Base-by-base conservation (phyloP, 73 alveolate genomes). In the Durusdinium trenchii region DNA sequence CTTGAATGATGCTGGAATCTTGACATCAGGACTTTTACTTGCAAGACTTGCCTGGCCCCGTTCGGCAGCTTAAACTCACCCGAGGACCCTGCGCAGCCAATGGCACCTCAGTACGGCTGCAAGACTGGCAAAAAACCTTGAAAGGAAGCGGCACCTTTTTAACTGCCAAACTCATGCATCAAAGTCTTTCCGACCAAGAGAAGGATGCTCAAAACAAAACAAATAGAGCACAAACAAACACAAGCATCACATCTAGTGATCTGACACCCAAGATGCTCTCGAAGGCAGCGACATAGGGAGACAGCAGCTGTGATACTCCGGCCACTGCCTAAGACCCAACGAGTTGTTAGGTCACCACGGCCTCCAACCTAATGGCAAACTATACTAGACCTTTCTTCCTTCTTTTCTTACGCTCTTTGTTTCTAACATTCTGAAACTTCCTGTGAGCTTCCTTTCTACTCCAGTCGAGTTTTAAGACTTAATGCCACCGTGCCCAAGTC, bases 61-160 rank as follows among this genome's bases (percentile, higher is more conserved):
- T n/a, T n/a, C n/a, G n/a, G n/a, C n/a, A n/a, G n/a, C n/a, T n/a
- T n/a, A 57, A 12, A 35, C 32, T 30, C 69, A 50, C n/a, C 42
- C 48, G 71, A 81, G 91, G 91, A 32, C 91, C 91, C 71, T 6
- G 71, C 91, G 50, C 91, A 81, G 46, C 91, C 91, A 28, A 81
- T 81, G 71, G 50, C 69, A 50, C 91, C 91, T 81, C 48, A 30
- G 61, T 45, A 45, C 5, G 43, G 23, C 23, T 57, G 30, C 73
- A 60, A 32, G 1, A 60, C 73, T n/a, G n/a, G n/a, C n/a, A n/a
- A n/a, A n/a, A n/a, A n/a, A n/a, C n/a, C n/a, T n/a, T n/a, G n/a
- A n/a, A n/a, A n/a, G n/a, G n/a, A n/a, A n/a, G n/a, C n/a, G n/a
- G n/a, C n/a, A n/a, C n/a, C n/a, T n/a, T n/a, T n/a, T n/a, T n/a